Base-by-base conservation (phyloP, 2,329 filamentous ascomycete species). In the Fusarium concolor region DNA sequence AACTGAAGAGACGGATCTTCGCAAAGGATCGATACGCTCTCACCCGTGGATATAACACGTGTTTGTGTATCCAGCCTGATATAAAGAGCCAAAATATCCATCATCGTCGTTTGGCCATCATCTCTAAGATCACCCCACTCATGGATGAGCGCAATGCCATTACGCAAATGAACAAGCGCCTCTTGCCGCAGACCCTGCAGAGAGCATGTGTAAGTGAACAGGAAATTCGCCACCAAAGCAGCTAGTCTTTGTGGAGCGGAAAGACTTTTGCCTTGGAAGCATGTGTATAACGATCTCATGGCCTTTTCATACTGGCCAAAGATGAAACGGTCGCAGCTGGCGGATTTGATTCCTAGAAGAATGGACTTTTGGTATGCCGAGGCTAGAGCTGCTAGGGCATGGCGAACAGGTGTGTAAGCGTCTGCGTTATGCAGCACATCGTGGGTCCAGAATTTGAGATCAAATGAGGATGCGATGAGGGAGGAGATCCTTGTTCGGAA, bases 401-500 rank as follows among this genome's bases (percentile, higher is more conserved):
- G 47, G 0, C 47, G 37, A 2, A 56, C 46, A 0, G 54, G 54
- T 1, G 2, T 5, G 20, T 29, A 56, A 2, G 11, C 10, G 11
- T 56, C 47, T 14, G 54, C 50, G 0, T n/a, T 54, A 1, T 37
- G 46, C 6, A 56, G 2, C 1, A 56, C 9, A 10, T 54, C 54
- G 2, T 43, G 31, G 7, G 29, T 56, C 54, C 54, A 56, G 22
- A 56, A 56, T 1, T 37, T 6, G 18, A 10, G 7, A 7, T 56
- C 54, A n/a, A 56, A 56, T 3, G 54, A 42, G 14, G 54, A 56
- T 0, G 54, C 47, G 12, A 56, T 53, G 0, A 54, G 47, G 0
- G 38, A 24, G 18, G 54, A 38, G 29, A 56, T 54, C 5, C 46
- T 54, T 5, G 54, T 56, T 12, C 47, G 54, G 15, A 56, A 56